phyloP scores from a whole-genome alignment of 164 flowering plant genomes.

The Vitis amurensis region DNA sequence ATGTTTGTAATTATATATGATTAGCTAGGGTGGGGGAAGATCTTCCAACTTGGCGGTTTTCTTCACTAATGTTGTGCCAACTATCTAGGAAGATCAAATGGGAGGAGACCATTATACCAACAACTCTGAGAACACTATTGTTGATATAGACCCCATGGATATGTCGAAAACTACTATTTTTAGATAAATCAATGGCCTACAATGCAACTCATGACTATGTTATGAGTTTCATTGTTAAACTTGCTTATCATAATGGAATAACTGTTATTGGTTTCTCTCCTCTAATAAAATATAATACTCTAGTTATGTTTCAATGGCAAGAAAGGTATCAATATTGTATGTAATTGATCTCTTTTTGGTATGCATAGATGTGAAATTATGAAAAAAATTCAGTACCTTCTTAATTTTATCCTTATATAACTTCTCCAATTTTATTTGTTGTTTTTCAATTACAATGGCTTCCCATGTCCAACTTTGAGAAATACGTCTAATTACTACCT shows the following conservation, averaged over 20 bases:
- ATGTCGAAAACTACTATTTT: slow-evolving; percentile 36
- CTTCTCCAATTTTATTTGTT: slow-evolving; percentile 7
- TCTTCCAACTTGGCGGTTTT: slow-evolving; percentile 63
- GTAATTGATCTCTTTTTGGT: too few species aligned
- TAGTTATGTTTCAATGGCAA: slow-evolving; percentile 22
- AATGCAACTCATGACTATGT: slow-evolving; percentile 41
- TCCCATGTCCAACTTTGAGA: slow-evolving; percentile 42
- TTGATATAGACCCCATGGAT: slow-evolving; percentile 76
- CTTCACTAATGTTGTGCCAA: slow-evolving; percentile 68
- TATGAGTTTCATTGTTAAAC: slow-evolving; percentile 15
- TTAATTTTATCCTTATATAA: not conserved
- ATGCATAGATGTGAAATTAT: not conserved
- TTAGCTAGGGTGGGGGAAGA: slow-evolving; percentile 56
- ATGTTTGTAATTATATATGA: slow-evolving; percentile 8
- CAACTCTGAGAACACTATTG: slow-evolving; percentile 25
- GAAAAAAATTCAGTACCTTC: too few species aligned
- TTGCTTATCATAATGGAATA: slow-evolving; percentile 18
- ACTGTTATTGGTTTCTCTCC: slow-evolving; percentile 30
- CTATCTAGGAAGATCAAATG: slow-evolving; percentile 42
- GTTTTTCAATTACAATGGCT: slow-evolving; percentile 45
- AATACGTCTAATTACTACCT: slow-evolving; percentile 53
- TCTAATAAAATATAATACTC: slow-evolving; percentile 23
- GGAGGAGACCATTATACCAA: slow-evolving; percentile 37
- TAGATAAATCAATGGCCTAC: slow-evolving; percentile 38
- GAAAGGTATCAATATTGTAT: not conserved